Evolutionary conservation across 257 asterid genomes (phyloP).

Genomic region (Knoxia roxburghii): DNA sequence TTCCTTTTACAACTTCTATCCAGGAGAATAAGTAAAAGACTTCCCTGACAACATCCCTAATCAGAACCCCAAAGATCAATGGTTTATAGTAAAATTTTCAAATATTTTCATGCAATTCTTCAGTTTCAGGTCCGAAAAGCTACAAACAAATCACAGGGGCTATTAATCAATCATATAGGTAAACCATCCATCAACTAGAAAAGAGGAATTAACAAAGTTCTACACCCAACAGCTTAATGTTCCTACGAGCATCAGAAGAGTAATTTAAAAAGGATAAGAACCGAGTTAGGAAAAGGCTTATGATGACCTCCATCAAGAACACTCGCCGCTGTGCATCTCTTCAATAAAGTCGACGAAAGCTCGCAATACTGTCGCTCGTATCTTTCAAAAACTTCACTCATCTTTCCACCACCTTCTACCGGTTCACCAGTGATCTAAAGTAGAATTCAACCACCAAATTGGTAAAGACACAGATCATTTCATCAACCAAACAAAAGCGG

Average conservation of each 20-base stretch:
- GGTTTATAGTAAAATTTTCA: not conserved
- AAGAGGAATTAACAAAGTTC: not conserved
- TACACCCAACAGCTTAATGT: not conserved
- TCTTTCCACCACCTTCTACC: constrained; percentile 12
- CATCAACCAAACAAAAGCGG: not conserved
- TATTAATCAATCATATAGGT: not conserved
- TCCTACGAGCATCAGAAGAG: not conserved
- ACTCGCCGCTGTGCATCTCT: constrained; percentile 24
- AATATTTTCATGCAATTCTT: not conserved
- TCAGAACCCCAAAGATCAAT: not conserved
- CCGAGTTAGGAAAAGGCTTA: constrained; percentile 16
- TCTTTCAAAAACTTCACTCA: constrained; percentile 51
- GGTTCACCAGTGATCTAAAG: not conserved
- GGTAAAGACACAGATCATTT: not conserved
- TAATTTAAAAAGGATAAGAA: not conserved
- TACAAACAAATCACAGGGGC: not conserved
- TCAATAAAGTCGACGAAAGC: constrained; percentile 35
- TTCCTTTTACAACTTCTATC: too few relatives aligned
- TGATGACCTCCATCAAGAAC: constrained; percentile 32
- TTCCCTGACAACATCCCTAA: not conserved
- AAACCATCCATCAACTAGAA: not conserved
- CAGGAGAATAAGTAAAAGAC: not conserved
- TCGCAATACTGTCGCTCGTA: constrained; percentile 57
- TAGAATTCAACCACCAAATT: not conserved
- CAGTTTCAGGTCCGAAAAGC: not conserved